Evolutionary conservation across 495 filamentous ascomycete genomes (phyloP), one percentile per base, ranked within the genome.

Genomic region (Jackrogersella multiformis): DNA sequence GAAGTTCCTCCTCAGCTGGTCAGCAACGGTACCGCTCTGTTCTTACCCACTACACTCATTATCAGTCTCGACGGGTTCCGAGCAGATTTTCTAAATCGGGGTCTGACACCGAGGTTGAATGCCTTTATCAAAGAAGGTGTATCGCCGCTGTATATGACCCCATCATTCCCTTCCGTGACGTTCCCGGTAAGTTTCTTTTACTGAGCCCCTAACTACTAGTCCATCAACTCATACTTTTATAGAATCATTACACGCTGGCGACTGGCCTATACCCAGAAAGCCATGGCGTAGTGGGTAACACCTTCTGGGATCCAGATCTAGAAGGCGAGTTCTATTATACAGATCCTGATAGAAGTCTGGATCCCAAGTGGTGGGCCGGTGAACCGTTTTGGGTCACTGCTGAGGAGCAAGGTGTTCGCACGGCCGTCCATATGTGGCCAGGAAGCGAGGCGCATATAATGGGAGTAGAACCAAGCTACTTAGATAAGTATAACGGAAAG

Each of bases 351-450:
- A 79, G 85, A 49, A 92, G 90, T 66, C 84, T 96, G 79, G 86
- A 92, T 55, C 79, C 89, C 0, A 90, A 94, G 68, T 99, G 96
- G 96, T 99, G 96, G 95, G 83, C 78, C 3, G 94, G 92, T 0
- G 94, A 97, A 70, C 95, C 95, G 0, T 78, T 99, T 39, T 99
- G 95, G 95, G 87, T 89, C 32, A 94, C 95, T 0, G 94, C 95
- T 5, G 94, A 97, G 72, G 87, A 88, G 32, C 85, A 88, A 54
- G 88, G 88, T 5, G 79, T 97, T 48, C 85, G 82, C 55, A 87
- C 86, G 26, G 96, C 92, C 13, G 88, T 98, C 24, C 96, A 98
- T 73, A 99, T 99, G 95, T 99, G 95, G 95, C 95, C 96, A 0
- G 95, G 96, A 2, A 94, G 90, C 16, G 96, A 98, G 76, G 93